Evolutionary conservation across 1,139 yeast species (phyloP), one percentile per base, ranked within the genome.

Genomic region (Candida dubliniensis): DNA sequence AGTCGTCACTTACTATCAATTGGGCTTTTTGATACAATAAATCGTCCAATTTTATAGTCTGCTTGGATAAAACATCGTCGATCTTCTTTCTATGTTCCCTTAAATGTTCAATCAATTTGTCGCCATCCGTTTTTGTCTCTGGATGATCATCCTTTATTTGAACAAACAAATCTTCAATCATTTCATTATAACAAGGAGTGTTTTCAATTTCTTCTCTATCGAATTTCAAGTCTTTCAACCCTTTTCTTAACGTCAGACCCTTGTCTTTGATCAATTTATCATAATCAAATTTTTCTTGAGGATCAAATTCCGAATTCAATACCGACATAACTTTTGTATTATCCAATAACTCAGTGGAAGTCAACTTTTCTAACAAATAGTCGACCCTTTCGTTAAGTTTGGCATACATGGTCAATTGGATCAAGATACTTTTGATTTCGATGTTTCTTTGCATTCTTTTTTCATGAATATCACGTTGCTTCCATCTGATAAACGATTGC

Each of bases 381-480:
- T 87, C 90, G 11, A 90, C 90, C 40, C 97, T 74, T 46, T 67
- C 71, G 58, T 89, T 83, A 53, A 93, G 71, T 51, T 84, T 84
- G 10, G 74, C 74, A 61, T 93, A 93, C 91, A 91, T 89, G 14
- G 77, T 70, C 53, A 70, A 64, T 59, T 90, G 96, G 12, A 87
- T 77, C 54, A 84, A 82, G 43, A 91, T 74, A 29, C 87, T 81
- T 50, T 79, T 81, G 61, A 90, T 85, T 56, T 91, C 93, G 34
- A 71, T 63, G 59, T 87, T 87, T 61, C 96, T 71, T 61, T 87
- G 88, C 38, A 76, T 80, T 49, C 99, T 82, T 66, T 91, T 86
- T 61, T 91, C 97, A 62, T 93, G 99, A 52, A 95, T 93, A 57
- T 91, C 96, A 59, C 96, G 85, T 67, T 95, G 99, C 62, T 90